Percentiles rank a stretch among this genome's conserved stretches.
These are phyloP conservation scores for Boeremia lycopersici DNA, from an alignment of 2,329 filamentous ascomycete species.

Conservation along the genomic window DNA sequence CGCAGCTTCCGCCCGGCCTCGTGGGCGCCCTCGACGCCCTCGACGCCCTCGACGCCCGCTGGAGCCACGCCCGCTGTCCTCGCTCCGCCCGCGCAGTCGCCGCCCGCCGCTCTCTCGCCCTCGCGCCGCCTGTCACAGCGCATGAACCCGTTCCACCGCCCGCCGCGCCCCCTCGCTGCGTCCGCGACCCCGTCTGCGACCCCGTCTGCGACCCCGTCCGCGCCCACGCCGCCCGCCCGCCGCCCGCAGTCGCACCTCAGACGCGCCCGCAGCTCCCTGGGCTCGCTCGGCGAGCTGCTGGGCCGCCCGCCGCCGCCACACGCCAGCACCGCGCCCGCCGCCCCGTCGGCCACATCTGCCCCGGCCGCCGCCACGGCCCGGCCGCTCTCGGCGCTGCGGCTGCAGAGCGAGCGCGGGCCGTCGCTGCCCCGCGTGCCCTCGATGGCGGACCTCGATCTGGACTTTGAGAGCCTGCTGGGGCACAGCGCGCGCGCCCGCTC, in stretches of 20 bases:
- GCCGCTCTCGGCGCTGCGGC: conserved; percentile 28
- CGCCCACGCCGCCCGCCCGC: conserved; percentile 12
- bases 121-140: conserved; percentile 32
- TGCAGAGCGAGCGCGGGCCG: conserved; percentile 38
- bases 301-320: conserved; percentile 34
- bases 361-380: conserved; percentile 1
- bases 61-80: too few species aligned
- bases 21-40: conserved; percentile 26
- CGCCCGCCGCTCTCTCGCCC: conserved; percentile 11
- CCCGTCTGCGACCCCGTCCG: conserved; percentile 17
- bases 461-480: conserved; percentile 44
- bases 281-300: conserved; percentile 41
- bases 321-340: conserved; percentile 22
- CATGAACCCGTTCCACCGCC: conserved; percentile 38
- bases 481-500: conserved; percentile 21
- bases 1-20: conserved; percentile 40
- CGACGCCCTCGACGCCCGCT: too few species aligned
- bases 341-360: background rate
- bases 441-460: conserved; percentile 46
- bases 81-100: conserved; percentile 23
- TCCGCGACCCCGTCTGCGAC: conserved; percentile 20
- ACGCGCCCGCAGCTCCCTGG: conserved; percentile 46
- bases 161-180: too few species aligned
- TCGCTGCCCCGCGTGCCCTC: conserved; percentile 38
- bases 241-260: conserved; percentile 42